Evolutionary conservation across 495 filamentous ascomycete genomes (phyloP), one percentile per base, ranked within the genome.

Genomic region (Haplographium delicatum): DNA sequence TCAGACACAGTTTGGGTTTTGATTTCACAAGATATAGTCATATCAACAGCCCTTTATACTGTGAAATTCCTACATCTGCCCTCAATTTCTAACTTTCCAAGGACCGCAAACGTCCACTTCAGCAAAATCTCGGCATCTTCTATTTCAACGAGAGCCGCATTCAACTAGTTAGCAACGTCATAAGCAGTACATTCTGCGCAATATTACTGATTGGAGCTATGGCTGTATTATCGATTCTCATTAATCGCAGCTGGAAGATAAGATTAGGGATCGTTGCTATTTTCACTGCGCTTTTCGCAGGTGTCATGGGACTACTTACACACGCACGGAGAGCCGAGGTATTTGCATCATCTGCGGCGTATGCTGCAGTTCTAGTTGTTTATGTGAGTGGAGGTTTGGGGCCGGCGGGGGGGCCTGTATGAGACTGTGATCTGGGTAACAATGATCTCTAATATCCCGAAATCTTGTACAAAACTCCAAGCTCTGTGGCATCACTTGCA

Each of bases 201-300:
- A 35, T 35, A 35, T 35, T 35, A 35, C 33, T 35, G 33, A 35
- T 35, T 35, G 10, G 33, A 35, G 33, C 33, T 35, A 35, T 35
- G 33, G 33, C 33, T 35, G 33, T 35, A 11, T 11, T 35, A 16
- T 35, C 33, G 10, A 35, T 35, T 35, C 33, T 35, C 33, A 35
- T 35, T 16, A 35, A 35, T 35, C 33, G 33, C 33, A 35, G 33
- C 33, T 35, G 10, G 33, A 35, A 35, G 4, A 35, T 35, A 35
- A 35, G 33, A 35, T 35, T 35, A 35, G 33, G 33, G 33, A 16
- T 35, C 33, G 33, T 35, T 3, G 3, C 33, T 35, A 35, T 16
- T 35, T 35, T 35, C 33, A 35, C 33, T 35, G 33, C 33, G 33
- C 33, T 35, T 35, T 35, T 35, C 33, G 33, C 33, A 3, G 33